phyloP scores from a whole-genome alignment of 1,284 basidiomycete species.

The Prillingera fragicola region DNA sequence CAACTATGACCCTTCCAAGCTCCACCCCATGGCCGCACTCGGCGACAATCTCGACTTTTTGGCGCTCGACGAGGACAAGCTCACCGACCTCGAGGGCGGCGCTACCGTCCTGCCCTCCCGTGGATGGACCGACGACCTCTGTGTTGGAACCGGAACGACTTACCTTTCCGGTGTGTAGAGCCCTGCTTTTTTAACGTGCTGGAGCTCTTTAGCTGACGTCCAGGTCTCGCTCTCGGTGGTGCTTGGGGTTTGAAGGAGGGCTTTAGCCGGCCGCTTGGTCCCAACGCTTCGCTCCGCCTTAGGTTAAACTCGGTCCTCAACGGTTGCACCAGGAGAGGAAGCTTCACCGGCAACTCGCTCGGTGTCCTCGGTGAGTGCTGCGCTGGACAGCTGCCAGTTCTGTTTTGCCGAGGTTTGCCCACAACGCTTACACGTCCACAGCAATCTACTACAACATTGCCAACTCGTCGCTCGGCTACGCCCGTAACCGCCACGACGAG shows the following conservation, averaged over 20 bases:
- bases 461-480: conserved; percentile 85
- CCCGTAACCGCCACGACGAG: conserved; percentile 87
- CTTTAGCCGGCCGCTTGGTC: conserved; percentile 70
- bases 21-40: conserved; percentile 84
- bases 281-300: conserved; percentile 62
- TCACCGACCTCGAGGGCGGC: conserved; percentile 75
- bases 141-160: conserved; percentile 98
- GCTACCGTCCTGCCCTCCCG: conserved; percentile 81
- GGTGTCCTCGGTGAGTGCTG: conserved; percentile 76
- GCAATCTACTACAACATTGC: conserved; percentile 94
- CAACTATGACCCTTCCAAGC: conserved; percentile 78
- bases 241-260: conserved; percentile 95
- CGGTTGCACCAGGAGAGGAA: conserved; percentile 91
- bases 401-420: background rate
- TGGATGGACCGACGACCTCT: conserved; percentile 98
- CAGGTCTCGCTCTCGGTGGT: conserved; percentile 89
- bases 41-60: conserved; percentile 81
- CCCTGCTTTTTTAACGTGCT: conserved; percentile 55
- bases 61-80: conserved; percentile 87
- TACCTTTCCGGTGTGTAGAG: conserved; percentile 83
- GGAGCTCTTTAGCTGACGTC: conserved; percentile 61
- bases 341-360: conserved; percentile 96
- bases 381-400: background rate
- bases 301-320: conserved; percentile 97
- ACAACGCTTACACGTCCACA: conserved; percentile 39